phyloP scores from a whole-genome alignment of 192 early-diverging fungal species.

The Backusella tarrabulga region DNA sequence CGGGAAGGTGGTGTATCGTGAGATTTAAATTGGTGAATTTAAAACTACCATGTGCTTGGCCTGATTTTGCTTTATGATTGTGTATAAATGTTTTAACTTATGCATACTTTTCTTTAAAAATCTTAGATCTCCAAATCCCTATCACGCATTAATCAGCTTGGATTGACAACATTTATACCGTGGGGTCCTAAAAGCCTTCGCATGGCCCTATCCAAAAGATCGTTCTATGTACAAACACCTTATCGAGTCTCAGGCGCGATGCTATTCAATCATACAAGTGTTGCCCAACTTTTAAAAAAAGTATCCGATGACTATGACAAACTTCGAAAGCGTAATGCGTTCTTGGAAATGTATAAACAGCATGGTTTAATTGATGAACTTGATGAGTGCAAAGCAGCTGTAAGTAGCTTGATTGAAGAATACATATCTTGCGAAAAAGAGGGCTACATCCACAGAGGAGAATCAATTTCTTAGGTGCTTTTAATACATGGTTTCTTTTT shows the following conservation, averaged over 20 bases:
- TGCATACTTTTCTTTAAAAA: too few species aligned
- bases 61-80: too few species aligned
- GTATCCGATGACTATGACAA: conserved; percentile 92
- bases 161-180: conserved; percentile 94
- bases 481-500: too few species aligned
- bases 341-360: conserved; percentile 90
- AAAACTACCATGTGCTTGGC: too few species aligned
- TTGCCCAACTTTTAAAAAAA: conserved; percentile 85
- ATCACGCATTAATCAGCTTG: conserved; percentile 87
- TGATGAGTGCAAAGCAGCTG: conserved; percentile 83
- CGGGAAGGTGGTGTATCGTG: too few species aligned
- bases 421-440: conserved; percentile 93
- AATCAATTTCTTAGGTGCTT: too few species aligned
- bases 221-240: conserved; percentile 86
- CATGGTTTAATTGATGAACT: conserved; percentile 89
- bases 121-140: conserved; percentile 93
- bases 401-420: conserved; percentile 92
- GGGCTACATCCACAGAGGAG: conserved; percentile 66
- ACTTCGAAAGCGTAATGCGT: conserved; percentile 92
- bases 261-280: conserved; percentile 97
- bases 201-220: conserved; percentile 90
- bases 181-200: conserved; percentile 99
- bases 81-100: too few species aligned
- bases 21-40: too few species aligned
- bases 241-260: conserved; percentile 96